These are phyloP conservation scores for Tremella fuciformis DNA, from an alignment of 768 basidiomycete species.

Conservation along the genomic window DNA sequence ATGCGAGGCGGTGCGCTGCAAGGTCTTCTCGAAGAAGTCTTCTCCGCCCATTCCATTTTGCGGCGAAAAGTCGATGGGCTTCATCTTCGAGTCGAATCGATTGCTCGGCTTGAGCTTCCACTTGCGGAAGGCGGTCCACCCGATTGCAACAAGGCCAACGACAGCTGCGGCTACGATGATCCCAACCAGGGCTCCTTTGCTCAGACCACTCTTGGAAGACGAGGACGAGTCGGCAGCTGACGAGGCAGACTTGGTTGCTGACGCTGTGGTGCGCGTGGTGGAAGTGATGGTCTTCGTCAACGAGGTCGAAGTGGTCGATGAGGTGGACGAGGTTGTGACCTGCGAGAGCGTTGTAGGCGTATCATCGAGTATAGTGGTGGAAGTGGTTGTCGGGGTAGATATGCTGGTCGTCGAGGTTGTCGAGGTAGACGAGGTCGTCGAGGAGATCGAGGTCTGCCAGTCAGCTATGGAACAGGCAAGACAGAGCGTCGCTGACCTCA, in stretches of 20 bases:
- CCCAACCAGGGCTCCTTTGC: constrained; percentile 42
- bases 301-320: neutral
- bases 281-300: neutral
- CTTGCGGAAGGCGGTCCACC: constrained; percentile 47
- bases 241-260: constrained; percentile 19
- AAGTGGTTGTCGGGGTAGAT: neutral
- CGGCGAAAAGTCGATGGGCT: constrained; percentile 50
- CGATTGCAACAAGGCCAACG: constrained; percentile 32
- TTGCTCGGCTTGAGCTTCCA: constrained; percentile 45
- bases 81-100: constrained; percentile 44
- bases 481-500: neutral
- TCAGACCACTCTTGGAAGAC: constrained; percentile 29
- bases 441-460: neutral
- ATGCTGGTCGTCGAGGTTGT: constrained; percentile 7
- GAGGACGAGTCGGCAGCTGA: constrained; percentile 11
- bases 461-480: neutral
- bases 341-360: neutral
- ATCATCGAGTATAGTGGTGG: constrained; percentile 3
- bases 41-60: constrained; percentile 27
- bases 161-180: constrained; percentile 48
- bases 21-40: constrained; percentile 49
- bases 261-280: constrained; percentile 4
- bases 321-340: neutral
- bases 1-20: constrained; percentile 33
- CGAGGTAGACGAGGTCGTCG: constrained; percentile 1